Percentiles rank a stretch among this genome's conserved stretches.
Evolutionary conservation across 768 basidiomycete species (phyloP).

Genomic region (Mycena floridula): DNA sequence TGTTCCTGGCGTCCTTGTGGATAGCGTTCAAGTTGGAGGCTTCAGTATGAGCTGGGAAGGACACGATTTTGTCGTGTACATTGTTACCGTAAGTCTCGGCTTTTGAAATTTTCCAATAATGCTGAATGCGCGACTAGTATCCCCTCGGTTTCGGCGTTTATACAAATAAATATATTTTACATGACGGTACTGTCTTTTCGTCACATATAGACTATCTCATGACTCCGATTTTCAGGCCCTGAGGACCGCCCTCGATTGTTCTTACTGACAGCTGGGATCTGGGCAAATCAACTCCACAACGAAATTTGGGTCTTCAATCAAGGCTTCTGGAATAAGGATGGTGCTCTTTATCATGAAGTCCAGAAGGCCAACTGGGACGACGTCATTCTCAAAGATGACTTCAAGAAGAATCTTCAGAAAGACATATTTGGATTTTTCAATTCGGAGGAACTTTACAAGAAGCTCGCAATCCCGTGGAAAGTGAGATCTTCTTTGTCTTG

Average conservation of each 20-base stretch:
- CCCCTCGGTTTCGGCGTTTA: slow-evolving; percentile 20
- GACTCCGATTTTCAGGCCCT: slow-evolving; percentile 21
- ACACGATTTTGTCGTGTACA: slow-evolving; percentile 50
- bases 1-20: slow-evolving; percentile 46
- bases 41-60: slow-evolving; percentile 59
- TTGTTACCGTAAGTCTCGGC: slow-evolving; percentile 34
- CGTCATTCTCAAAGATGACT: slow-evolving; percentile 62
- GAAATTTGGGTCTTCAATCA: slow-evolving; percentile 78
- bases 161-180: slow-evolving; percentile 45
- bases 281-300: slow-evolving; percentile 46
- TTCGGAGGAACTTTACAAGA: slow-evolving; percentile 68
- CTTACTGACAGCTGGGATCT: slow-evolving; percentile 47
- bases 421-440: slow-evolving; percentile 78
- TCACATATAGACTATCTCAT: background rate
- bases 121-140: slow-evolving; percentile 35
- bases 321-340: slow-evolving; percentile 62
- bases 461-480: slow-evolving; percentile 81
- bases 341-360: slow-evolving; percentile 51
- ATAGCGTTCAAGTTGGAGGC: slow-evolving; percentile 45
- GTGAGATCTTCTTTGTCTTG: slow-evolving; percentile 26
- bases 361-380: slow-evolving; percentile 70
- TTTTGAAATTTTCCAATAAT: background rate
- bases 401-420: slow-evolving; percentile 63
- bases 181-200: slow-evolving; percentile 39
- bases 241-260: slow-evolving; percentile 46